phyloP scores from a whole-genome alignment of 1,139 yeast genomes.

The Suhomyces anneliseae region DNA sequence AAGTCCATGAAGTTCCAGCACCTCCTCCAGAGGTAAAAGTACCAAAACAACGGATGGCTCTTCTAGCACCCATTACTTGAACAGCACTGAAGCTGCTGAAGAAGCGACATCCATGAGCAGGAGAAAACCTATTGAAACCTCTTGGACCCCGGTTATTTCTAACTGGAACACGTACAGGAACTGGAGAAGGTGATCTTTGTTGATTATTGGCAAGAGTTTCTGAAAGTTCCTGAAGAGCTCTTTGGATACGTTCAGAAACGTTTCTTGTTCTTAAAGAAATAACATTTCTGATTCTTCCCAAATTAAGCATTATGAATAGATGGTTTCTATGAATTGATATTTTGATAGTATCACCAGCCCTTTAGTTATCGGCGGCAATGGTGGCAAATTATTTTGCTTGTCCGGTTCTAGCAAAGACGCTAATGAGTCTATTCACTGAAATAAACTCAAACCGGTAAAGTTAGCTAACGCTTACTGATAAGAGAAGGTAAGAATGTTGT shows the following conservation, averaged over 20 bases:
- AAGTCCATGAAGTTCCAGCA: slow-evolving; percentile 9
- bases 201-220: slow-evolving; percentile 23
- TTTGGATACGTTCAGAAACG: slow-evolving; percentile 28
- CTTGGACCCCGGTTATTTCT: slow-evolving; percentile 3
- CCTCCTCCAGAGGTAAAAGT: slow-evolving; percentile 9
- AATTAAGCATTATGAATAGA: background rate
- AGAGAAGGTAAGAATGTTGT: background rate
- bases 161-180: slow-evolving; percentile 22
- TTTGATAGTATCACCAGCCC: background rate
- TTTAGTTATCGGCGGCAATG: too few species aligned
- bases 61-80: background rate
- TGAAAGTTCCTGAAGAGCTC: slow-evolving; percentile 34
- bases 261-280: slow-evolving; percentile 26
- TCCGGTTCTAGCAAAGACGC: too few species aligned
- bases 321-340: background rate
- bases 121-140: slow-evolving; percentile 1
- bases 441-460: too few species aligned
- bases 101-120: background rate
- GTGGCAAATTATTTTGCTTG: too few species aligned
- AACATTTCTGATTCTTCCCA: slow-evolving; percentile 15
- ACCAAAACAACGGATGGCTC: slow-evolving; percentile 8
- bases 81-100: slow-evolving; percentile 3
- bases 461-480: too few species aligned
- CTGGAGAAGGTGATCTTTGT: slow-evolving; percentile 22
- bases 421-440: too few species aligned